Percentiles rank a stretch among this genome's conserved stretches.
phyloP scores from a whole-genome alignment of 2,329 filamentous ascomycete species.

The Metarhizium humberi region DNA sequence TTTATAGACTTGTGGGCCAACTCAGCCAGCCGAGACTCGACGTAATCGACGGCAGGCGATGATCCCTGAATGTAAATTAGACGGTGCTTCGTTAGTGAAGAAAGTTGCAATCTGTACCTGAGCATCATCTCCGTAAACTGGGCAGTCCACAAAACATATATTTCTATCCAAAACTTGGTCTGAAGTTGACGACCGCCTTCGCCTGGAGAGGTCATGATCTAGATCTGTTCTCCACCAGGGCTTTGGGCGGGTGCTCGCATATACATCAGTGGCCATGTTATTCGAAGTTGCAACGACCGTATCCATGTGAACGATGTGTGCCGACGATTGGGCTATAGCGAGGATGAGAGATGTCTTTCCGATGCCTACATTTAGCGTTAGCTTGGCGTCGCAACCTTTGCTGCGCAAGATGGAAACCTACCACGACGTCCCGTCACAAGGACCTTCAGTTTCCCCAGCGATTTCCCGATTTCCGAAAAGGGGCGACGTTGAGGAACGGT shows the following conservation, averaged over 20 bases:
- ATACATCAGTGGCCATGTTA: slow-evolving; percentile 51
- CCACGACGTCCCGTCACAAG: slow-evolving; percentile 73
- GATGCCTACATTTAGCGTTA: slow-evolving; percentile 42
- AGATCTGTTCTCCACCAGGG: slow-evolving; percentile 83
- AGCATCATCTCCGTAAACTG: slow-evolving; percentile 47
- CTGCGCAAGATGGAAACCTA: slow-evolving; percentile 16
- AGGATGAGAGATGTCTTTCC: slow-evolving; percentile 88
- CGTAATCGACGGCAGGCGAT: slow-evolving; percentile 49
- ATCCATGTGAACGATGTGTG: slow-evolving; percentile 92
- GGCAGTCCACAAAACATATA: slow-evolving; percentile 85
- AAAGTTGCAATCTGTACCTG: slow-evolving; percentile 32
- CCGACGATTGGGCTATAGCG: slow-evolving; percentile 75
- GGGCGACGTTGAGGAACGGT: slow-evolving; percentile 81
- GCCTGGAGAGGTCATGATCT: slow-evolving; percentile 47
- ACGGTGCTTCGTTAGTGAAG: slow-evolving; percentile 3
- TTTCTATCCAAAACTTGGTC: slow-evolving; percentile 83
- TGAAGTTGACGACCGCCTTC: slow-evolving; percentile 54
- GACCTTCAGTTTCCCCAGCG: slow-evolving; percentile 80
- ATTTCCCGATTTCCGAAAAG: slow-evolving; percentile 80
- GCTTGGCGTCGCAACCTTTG: not conserved
- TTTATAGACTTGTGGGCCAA: slow-evolving; percentile 43
- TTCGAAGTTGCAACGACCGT: slow-evolving; percentile 34
- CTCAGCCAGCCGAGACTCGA: slow-evolving; percentile 42
- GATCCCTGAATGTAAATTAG: not conserved
- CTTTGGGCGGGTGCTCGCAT: slow-evolving; percentile 75